phyloP scores from a whole-genome alignment of 306 rosid genomes.

The Ammopiptanthus mongolicus region DNA sequence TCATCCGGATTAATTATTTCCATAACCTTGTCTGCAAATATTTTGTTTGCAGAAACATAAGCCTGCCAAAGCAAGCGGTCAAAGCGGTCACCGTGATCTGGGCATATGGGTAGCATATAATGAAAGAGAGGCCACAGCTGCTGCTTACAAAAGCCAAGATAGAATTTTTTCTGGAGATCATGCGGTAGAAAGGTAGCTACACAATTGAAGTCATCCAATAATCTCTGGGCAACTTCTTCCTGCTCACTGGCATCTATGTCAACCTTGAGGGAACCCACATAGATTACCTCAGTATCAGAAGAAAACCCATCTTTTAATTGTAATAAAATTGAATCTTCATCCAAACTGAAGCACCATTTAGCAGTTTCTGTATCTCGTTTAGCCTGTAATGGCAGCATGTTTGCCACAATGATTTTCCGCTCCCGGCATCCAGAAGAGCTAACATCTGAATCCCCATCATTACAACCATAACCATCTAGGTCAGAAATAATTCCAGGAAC shows the following conservation, averaged over 20 bases:
- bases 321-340: conserved; percentile 67
- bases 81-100: conserved; percentile 78
- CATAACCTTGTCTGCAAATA: conserved; percentile 83
- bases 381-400: conserved; percentile 73
- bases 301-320: conserved; percentile 72
- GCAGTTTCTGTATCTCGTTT: conserved; percentile 55
- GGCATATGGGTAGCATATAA: conserved; percentile 79
- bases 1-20: conserved; percentile 79
- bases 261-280: conserved; percentile 77
- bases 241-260: conserved; percentile 66
- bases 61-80: conserved; percentile 79
- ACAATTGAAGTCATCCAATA: conserved; percentile 65
- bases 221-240: conserved; percentile 70
- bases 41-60: conserved; percentile 81
- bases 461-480: conserved; percentile 41
- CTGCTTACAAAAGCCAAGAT: conserved; percentile 72
- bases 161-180: conserved; percentile 62
- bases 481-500: conserved; percentile 73
- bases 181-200: conserved; percentile 75
- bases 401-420: conserved; percentile 75
- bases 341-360: conserved; percentile 74
- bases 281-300: conserved; percentile 61
- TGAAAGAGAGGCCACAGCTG: conserved; percentile 89
- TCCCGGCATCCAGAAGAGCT: conserved; percentile 56
- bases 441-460: conserved; percentile 61